Percentiles rank a stretch among this genome's conserved stretches.
Evolutionary conservation across 2,329 filamentous ascomycete species (phyloP).

Genomic region (Neonectria hederae): DNA sequence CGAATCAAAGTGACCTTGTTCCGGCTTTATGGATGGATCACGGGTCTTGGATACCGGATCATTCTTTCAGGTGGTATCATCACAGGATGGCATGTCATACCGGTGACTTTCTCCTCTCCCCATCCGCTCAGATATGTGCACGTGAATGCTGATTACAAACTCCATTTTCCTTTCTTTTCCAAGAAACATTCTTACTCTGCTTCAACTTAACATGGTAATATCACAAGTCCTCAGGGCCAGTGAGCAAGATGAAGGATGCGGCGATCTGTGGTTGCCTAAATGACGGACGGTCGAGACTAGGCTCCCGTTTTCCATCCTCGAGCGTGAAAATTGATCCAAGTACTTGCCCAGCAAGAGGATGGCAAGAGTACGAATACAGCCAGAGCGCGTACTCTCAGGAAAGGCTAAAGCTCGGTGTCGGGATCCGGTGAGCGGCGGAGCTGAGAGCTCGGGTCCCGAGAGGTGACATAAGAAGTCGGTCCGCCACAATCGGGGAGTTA

Average conservation of each 20-base stretch:
- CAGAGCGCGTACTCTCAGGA: neutral
- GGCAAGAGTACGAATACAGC: neutral
- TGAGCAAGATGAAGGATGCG: neutral
- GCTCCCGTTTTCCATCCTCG: neutral
- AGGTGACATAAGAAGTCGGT: neutral
- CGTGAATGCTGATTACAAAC: neutral
- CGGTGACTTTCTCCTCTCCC: neutral
- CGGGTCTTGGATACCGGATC: neutral
- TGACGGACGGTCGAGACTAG: neutral
- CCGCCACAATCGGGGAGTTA: neutral
- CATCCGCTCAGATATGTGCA: neutral
- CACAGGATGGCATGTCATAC: neutral
- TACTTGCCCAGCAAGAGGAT: neutral
- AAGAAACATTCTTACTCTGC: neutral
- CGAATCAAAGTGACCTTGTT: neutral
- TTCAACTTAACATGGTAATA: neutral
- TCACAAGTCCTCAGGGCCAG: neutral
- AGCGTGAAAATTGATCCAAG: neutral
- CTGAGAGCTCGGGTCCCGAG: slow-evolving; percentile 1
- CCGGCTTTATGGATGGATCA: neutral
- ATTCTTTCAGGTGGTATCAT: neutral
- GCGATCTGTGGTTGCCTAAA: neutral
- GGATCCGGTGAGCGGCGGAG: slow-evolving; percentile 2
- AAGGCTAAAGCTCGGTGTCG: slow-evolving; percentile 1
- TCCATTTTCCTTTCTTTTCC: neutral